Conservation (phyloP, 257 asterid species). For the Scutellaria minor region DNA sequence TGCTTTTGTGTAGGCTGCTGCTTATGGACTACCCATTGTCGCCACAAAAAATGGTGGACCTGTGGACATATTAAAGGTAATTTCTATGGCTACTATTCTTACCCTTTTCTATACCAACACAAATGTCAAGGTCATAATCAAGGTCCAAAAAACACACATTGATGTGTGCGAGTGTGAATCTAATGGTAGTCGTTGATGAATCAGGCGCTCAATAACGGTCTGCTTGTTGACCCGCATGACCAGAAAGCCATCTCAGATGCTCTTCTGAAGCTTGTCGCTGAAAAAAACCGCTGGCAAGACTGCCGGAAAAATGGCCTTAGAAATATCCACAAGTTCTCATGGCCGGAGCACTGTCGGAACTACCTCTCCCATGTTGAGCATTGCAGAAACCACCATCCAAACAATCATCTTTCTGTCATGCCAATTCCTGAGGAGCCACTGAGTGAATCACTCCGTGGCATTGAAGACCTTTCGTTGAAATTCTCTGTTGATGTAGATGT, state of each 20-base stretch:
- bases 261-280: conserved; percentile 70
- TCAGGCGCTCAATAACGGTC: conserved; percentile 69
- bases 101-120: neutral
- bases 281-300: conserved; percentile 64
- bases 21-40: conserved; percentile 71
- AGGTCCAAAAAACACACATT: too few relatives aligned
- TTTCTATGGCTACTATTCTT: neutral
- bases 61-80: conserved; percentile 69
- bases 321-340: conserved; percentile 65
- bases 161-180: neutral
- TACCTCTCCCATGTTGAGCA: conserved; percentile 62
- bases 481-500: conserved; percentile 61
- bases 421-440: conserved; percentile 64
- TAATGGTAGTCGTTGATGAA: conserved; percentile 4
- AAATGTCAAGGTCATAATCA: conserved; percentile 5
- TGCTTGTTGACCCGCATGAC: conserved; percentile 71
- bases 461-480: conserved; percentile 63
- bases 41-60: conserved; percentile 80
- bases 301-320: conserved; percentile 67
- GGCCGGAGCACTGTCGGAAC: conserved; percentile 76
- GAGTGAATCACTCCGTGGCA: conserved; percentile 61
- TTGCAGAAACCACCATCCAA: conserved; percentile 55
- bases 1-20: conserved; percentile 63
- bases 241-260: conserved; percentile 63
- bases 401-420: conserved; percentile 50